Base-by-base conservation (phyloP, 495 filamentous ascomycete species). In the Acidomyces sp. region DNA sequence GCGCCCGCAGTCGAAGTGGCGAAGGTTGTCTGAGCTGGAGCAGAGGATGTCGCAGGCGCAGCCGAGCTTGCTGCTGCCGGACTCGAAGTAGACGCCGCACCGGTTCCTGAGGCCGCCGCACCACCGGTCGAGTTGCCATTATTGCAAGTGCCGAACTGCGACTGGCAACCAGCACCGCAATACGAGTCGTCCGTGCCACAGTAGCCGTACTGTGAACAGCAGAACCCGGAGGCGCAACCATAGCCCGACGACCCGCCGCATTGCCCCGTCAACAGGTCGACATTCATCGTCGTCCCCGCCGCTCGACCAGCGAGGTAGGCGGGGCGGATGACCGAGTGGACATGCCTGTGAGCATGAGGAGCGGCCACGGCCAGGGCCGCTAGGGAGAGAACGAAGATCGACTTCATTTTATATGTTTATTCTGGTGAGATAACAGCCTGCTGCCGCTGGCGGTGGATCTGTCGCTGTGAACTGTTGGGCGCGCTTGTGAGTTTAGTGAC, bases 151-250 rank as follows among this genome's bases (percentile, higher is more conserved):
- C 41, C 41, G 31, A 40, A 42, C 6, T 18, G 2, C 7, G 28
- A 29, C 29, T 51, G 37, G 15, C 47, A 39, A 2, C 42, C 47
- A n/a, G 22, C 24, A 6, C 25, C 37, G 30, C 48, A 51, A 43
- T 51, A 51, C 23, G 23, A 31, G 4, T 4, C 13, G 16, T 16
- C 30, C 12, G 37, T 7, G 13, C 48, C 48, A 35, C 48, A 51
- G 33, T 39, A 51, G 19, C 48, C 48, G 12, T 20, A 51, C 10
- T 29, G 13, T n/a, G 41, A 45, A 42, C 47, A 50, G 42, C 47
- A 50, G 42, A 21, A 36, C 17, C 41, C 41, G 1, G 47, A 19
- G 0, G 16, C 47, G 37, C 47, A 50, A 10, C 18, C 20, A 22
- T 18, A 35, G 20, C 47, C 47, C 4, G 16, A 7, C 23, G 26